A percentile compares a stretch with the other conserved stretches of the same genome.
Evolutionary conservation across 768 basidiomycete genomes (phyloP).

Genomic region (Termitomyces heimii): DNA sequence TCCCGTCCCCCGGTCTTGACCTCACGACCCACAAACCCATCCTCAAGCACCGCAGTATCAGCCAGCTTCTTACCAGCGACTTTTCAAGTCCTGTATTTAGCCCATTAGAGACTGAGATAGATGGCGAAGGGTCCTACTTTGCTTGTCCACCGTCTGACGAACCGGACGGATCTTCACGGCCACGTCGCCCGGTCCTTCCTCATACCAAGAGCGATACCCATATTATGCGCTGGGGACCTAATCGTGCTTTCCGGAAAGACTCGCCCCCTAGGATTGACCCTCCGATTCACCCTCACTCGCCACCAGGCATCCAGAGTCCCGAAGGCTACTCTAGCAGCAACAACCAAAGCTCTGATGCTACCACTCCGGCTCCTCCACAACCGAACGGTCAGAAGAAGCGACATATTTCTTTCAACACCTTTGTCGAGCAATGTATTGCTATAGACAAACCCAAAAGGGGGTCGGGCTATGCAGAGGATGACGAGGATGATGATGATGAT

Average conservation of each 20-base stretch:
- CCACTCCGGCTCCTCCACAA: background rate
- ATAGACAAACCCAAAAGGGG: constrained; percentile 68
- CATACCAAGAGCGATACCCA: constrained; percentile 91
- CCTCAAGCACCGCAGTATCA: constrained; percentile 90
- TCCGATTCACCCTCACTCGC: constrained; percentile 19
- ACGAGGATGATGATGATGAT: constrained; percentile 17
- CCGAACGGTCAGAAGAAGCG: constrained; percentile 48
- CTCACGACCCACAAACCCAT: constrained; percentile 75
- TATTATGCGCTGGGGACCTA: constrained; percentile 51
- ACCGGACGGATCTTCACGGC: constrained; percentile 4
- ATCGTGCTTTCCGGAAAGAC: constrained; percentile 48
- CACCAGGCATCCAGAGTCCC: constrained; percentile 15
- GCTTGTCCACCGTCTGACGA: constrained; percentile 1
- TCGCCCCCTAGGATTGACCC: constrained; percentile 65
- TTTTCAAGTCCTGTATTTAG: constrained; percentile 63
- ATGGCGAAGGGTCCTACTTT: constrained; percentile 31
- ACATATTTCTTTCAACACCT: constrained; percentile 97
- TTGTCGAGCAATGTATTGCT: constrained; percentile 93
- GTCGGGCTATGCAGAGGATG: constrained; percentile 13
- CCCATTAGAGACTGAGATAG: constrained; percentile 47
- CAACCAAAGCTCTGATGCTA: constrained; percentile 12
- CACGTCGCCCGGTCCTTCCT: constrained; percentile 52
- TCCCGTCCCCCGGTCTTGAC: constrained; percentile 36
- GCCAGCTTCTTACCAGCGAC: constrained; percentile 80
- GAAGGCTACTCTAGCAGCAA: constrained; percentile 13